These are phyloP conservation scores for Oryza officinalis DNA, from an alignment of 176 grass and related monocot species.

Conservation along the genomic window DNA sequence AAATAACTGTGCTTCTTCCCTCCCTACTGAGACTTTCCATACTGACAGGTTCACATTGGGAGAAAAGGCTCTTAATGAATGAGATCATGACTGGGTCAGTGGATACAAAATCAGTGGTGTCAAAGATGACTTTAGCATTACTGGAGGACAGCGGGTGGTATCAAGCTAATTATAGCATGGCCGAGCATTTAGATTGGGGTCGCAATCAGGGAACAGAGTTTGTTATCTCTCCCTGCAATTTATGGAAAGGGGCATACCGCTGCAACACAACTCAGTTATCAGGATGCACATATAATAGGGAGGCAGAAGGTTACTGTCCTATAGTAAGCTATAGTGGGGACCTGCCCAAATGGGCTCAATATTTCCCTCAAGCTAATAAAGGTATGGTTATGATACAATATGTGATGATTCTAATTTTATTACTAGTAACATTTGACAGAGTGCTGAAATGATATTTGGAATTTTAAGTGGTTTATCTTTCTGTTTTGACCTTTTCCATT, in stretches of 20 bases:
- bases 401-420: not conserved
- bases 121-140: slow-evolving; percentile 98
- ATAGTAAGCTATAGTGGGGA: slow-evolving; percentile 98
- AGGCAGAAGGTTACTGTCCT: slow-evolving; percentile 99
- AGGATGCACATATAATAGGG: slow-evolving; percentile 98
- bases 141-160: slow-evolving; percentile 99
- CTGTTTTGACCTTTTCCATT: not conserved
- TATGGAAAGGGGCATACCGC: slow-evolving; percentile 88
- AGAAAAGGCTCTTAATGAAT: slow-evolving; percentile 99
- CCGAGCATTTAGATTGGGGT: slow-evolving; percentile 93
- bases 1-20: slow-evolving; percentile 5
- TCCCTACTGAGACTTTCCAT: slow-evolving; percentile 18
- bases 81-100: slow-evolving; percentile 99
- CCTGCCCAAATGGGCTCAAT: slow-evolving; percentile 94
- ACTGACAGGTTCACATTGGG: slow-evolving; percentile 89
- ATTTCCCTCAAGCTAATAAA: slow-evolving; percentile 97
- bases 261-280: slow-evolving; percentile 96
- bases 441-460: not conserved
- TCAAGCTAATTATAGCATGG: slow-evolving; percentile 99
- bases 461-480: not conserved
- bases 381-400: slow-evolving; percentile 34
- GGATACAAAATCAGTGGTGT: slow-evolving; percentile 95
- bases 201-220: slow-evolving; percentile 95
- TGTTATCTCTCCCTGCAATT: slow-evolving; percentile 78
- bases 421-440: not conserved